Evolutionary conservation across 1,139 yeast genomes (phyloP), one percentile per base, ranked within the genome.

Genomic region (Yamadazyma dushanensis): DNA sequence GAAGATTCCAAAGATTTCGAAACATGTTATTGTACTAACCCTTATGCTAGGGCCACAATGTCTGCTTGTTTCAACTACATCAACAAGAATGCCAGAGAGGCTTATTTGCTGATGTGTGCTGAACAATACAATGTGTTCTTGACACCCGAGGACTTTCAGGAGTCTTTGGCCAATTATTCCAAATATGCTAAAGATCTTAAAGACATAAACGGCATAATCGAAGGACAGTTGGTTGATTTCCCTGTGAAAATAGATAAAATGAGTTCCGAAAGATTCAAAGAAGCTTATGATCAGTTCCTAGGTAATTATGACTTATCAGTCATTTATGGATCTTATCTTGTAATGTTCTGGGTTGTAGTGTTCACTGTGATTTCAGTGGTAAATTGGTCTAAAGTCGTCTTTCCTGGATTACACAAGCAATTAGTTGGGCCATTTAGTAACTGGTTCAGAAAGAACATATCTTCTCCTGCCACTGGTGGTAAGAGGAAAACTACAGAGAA

Each of bases 251-350:
- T 67, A 13, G 45, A 63, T 30, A 57, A 57, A 6, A 25, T 49
- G 3, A 31, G 38, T 9, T 48, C 55, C 7, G 7, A 29, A 2
- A 24, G 49, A 2, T 59, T 53, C 39, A 46, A 47, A 20, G 44
- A 37, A 4, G 45, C 68, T 2, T 66, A 63, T 38, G 63, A 61
- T 34, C 68, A 60, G 36, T 67, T 61, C 37, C 51, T 67, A 27
- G 72, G 72, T 5, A 69, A 68, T 46, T 68, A 65, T 40, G 66
- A 65, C 44, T 47, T 55, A 7, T 66, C 73, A 0, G 54, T 64
- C 5, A 43, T 46, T 16, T 67, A 61, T 41, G 73, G 73, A 5
- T 51, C 49, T 8, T 47, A 50, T 35, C 38, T 66, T 25, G 53
- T 59, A 1, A 26, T 48, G 2, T 70, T 54, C 41, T 69, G 74